A percentile compares a stretch with the other conserved stretches of the same genome.
phyloP scores from a whole-genome alignment of 768 basidiomycete genomes.

The Dioszegia crocea region DNA sequence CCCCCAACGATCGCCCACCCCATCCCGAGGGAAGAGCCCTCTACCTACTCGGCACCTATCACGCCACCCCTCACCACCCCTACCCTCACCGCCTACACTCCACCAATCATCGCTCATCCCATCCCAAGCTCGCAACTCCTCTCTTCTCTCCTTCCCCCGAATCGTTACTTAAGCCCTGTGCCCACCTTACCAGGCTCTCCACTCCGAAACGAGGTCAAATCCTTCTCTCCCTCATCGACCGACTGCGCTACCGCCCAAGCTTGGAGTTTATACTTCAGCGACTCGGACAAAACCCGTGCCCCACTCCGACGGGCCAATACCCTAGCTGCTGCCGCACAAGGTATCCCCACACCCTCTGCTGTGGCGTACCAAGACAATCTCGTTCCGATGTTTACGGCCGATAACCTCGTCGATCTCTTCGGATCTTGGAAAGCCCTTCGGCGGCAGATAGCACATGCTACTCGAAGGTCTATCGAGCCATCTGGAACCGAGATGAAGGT shows the following conservation, averaged over 20 bases:
- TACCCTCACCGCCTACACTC: neutral
- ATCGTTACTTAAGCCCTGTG: neutral
- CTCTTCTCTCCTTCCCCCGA: neutral
- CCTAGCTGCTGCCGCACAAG: neutral
- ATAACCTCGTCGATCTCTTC: constrained; percentile 24
- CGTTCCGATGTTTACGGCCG: constrained; percentile 21
- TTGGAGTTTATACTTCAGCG: constrained; percentile 2
- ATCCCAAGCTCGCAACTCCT: neutral
- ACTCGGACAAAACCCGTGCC: neutral
- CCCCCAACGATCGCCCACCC: neutral
- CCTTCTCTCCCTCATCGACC: neutral
- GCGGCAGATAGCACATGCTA: constrained; percentile 20
- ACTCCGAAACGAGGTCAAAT: neutral
- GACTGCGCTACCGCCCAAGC: neutral
- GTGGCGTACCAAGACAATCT: constrained; percentile 28
- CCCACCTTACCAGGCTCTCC: neutral
- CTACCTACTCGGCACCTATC: neutral
- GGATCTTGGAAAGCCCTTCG: constrained; percentile 35
- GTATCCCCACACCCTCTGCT: constrained; percentile 1
- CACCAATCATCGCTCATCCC: neutral
- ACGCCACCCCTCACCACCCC: neutral
- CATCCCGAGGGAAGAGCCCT: neutral
- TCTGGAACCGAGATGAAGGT: constrained; percentile 1
- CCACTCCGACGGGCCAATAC: too few relatives aligned
- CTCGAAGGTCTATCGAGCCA: constrained; percentile 20